phyloP scores from a whole-genome alignment of 1,284 basidiomycete genomes.

The Cryptococcus sp. region DNA sequence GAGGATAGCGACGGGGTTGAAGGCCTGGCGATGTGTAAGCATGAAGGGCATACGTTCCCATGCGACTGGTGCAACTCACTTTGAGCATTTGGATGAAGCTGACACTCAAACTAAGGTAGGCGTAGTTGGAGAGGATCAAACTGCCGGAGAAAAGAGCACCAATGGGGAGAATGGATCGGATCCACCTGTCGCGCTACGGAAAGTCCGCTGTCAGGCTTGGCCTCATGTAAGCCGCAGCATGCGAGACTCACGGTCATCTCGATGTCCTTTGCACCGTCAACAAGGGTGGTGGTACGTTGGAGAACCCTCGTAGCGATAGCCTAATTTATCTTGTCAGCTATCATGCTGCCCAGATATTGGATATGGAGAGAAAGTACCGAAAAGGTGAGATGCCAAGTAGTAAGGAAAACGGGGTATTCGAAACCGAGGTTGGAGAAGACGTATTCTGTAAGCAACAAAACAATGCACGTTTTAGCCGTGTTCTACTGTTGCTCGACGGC shows the following conservation, averaged over 20 bases:
- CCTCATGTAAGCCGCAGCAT: neutral
- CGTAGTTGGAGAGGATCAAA: constrained; percentile 89
- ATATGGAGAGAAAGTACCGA: constrained; percentile 60
- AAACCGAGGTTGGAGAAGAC: constrained; percentile 81
- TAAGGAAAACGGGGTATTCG: constrained; percentile 81
- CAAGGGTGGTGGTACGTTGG: constrained; percentile 79
- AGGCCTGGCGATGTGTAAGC: constrained; percentile 63
- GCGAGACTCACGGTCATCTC: constrained; percentile 64
- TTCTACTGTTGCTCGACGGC: neutral
- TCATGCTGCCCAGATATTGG: neutral
- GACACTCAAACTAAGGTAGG: constrained; percentile 87
- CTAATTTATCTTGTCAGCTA: constrained; percentile 48
- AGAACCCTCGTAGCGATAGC: constrained; percentile 87
- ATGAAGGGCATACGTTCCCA: too few relatives aligned
- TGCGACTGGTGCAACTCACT: constrained; percentile 54
- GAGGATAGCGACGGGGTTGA: constrained; percentile 93
- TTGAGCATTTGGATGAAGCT: constrained; percentile 99
- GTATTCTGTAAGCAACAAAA: constrained; percentile 58
- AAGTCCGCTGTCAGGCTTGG: neutral
- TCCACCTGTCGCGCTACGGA: constrained; percentile 66
- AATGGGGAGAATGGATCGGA: constrained; percentile 88
- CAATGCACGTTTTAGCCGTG: constrained; percentile 1
- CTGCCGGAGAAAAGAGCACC: constrained; percentile 88
- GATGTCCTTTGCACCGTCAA: constrained; percentile 87
- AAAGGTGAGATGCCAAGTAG: constrained; percentile 82